phyloP scores from a whole-genome alignment of 2,329 filamentous ascomycete genomes.

The Tolypocladium album region DNA sequence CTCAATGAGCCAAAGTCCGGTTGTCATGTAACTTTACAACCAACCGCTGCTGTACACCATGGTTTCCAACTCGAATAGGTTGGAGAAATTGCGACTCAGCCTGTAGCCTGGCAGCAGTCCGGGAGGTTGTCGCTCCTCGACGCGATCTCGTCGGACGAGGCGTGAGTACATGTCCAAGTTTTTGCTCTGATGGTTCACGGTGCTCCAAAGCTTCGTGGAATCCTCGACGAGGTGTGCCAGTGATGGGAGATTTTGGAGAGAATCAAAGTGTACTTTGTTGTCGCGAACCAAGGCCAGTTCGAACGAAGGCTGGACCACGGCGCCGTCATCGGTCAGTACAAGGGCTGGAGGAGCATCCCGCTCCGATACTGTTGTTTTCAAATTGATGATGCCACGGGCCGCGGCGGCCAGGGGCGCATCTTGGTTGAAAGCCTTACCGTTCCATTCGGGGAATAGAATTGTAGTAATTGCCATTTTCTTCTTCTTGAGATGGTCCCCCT shows the following conservation, averaged over 20 bases:
- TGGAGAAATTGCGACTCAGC: neutral
- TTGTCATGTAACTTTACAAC: too few species aligned
- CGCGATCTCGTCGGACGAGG: slow-evolving; percentile 5
- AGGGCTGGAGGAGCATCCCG: slow-evolving; percentile 3
- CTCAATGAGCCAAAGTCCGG: too few species aligned
- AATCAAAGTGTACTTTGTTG: slow-evolving; percentile 17
- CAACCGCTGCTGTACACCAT: neutral
- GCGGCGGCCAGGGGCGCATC: slow-evolving; percentile 17
- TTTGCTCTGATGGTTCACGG: slow-evolving; percentile 5
- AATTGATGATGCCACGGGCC: slow-evolving; percentile 9
- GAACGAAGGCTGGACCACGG: slow-evolving; percentile 2
- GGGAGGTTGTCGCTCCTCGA: slow-evolving; percentile 9
- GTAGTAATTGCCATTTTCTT: slow-evolving; percentile 8
- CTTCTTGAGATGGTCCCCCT: slow-evolving; percentile 16
- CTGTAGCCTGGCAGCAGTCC: neutral
- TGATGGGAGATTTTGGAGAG: slow-evolving; percentile 15
- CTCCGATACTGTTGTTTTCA: slow-evolving; percentile 7
- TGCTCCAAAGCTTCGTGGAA: neutral
- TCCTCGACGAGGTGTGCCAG: slow-evolving; percentile 9
- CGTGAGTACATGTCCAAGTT: slow-evolving; percentile 11
- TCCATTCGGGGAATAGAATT: slow-evolving; percentile 16
- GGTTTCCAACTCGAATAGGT: neutral
- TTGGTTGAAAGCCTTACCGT: slow-evolving; percentile 13
- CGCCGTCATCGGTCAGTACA: slow-evolving; percentile 6
- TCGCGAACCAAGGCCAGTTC: slow-evolving; percentile 11